Conservation (phyloP, 768 basidiomycete species). For the Agaricus sinodeliciosus region DNA sequence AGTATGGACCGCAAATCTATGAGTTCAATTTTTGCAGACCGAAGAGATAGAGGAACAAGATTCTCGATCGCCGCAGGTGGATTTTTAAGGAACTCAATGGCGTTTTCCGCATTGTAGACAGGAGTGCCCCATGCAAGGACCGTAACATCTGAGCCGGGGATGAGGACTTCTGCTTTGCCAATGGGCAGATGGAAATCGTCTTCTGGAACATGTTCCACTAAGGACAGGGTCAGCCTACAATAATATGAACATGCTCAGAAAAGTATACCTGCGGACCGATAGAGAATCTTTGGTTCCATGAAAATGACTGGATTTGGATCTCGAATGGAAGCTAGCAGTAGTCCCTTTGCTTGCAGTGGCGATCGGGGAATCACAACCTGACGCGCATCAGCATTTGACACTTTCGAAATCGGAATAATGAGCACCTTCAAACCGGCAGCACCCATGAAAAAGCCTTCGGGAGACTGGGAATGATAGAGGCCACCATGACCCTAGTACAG, state of each 20-base stretch:
- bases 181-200: constrained; percentile 86
- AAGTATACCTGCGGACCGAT: constrained; percentile 71
- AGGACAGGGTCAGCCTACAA: not conserved
- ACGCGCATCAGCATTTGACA: constrained; percentile 13
- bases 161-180: constrained; percentile 70
- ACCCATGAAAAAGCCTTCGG: constrained; percentile 92
- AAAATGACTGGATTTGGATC: constrained; percentile 94
- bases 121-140: constrained; percentile 92
- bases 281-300: constrained; percentile 93
- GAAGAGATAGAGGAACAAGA: constrained; percentile 59
- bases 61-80: constrained; percentile 59
- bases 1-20: constrained; percentile 87
- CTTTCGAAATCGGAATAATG: not conserved
- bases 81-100: constrained; percentile 62
- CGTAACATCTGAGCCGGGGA: constrained; percentile 78
- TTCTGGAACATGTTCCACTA: constrained; percentile 88
- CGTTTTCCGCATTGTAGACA: constrained; percentile 82
- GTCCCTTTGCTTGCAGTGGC: constrained; percentile 92
- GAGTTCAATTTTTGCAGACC: constrained; percentile 73
- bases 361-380: constrained; percentile 89
- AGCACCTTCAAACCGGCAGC: constrained; percentile 81
- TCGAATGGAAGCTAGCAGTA: constrained; percentile 79
- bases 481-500: constrained; percentile 65
- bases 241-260: not conserved
- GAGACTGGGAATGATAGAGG: constrained; percentile 91